phyloP scores from a whole-genome alignment of 2,329 filamentous ascomycete species.

The Neonectria neomacrospora region DNA sequence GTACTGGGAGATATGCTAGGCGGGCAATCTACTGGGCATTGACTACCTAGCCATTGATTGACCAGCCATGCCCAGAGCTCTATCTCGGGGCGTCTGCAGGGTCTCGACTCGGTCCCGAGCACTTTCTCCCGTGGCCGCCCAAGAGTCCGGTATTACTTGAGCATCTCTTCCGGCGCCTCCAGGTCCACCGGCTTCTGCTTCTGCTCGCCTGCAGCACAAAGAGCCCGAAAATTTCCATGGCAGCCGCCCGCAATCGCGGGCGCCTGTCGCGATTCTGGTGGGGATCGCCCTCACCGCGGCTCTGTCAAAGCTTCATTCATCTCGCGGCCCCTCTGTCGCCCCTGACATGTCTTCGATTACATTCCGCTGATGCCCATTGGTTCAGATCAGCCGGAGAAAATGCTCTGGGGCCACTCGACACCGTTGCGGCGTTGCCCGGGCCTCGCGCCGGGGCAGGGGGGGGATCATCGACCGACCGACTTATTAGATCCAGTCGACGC shows the following conservation, averaged over 20 bases:
- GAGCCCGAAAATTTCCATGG: slow-evolving; percentile 22
- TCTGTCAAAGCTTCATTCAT: slow-evolving; percentile 39
- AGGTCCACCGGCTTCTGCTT: neutral
- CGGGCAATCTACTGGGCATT: neutral
- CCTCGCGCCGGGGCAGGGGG: slow-evolving; percentile 40
- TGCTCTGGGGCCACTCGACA: slow-evolving; percentile 36
- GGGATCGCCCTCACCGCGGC: slow-evolving; percentile 38
- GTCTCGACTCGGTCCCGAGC: neutral
- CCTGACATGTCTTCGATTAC: slow-evolving; percentile 45
- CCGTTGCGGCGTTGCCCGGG: slow-evolving; percentile 33
- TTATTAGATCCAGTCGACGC: slow-evolving; percentile 41
- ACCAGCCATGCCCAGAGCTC: neutral
- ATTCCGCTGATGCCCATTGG: slow-evolving; percentile 42
- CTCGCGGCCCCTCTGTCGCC: slow-evolving; percentile 27
- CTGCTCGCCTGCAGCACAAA: neutral
- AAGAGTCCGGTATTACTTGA: neutral
- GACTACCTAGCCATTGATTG: neutral
- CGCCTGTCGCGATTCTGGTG: slow-evolving; percentile 31
- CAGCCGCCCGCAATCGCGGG: slow-evolving; percentile 22
- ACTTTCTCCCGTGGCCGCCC: neutral
- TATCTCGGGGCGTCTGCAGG: neutral
- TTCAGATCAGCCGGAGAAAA: slow-evolving; percentile 35
- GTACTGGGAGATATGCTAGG: neutral
- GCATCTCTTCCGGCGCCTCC: neutral
- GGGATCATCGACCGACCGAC: slow-evolving; percentile 38